Evolutionary conservation across 768 basidiomycete species (phyloP), one percentile per base, ranked within the genome.

Genomic region (Rhodotorula diobovata): DNA sequence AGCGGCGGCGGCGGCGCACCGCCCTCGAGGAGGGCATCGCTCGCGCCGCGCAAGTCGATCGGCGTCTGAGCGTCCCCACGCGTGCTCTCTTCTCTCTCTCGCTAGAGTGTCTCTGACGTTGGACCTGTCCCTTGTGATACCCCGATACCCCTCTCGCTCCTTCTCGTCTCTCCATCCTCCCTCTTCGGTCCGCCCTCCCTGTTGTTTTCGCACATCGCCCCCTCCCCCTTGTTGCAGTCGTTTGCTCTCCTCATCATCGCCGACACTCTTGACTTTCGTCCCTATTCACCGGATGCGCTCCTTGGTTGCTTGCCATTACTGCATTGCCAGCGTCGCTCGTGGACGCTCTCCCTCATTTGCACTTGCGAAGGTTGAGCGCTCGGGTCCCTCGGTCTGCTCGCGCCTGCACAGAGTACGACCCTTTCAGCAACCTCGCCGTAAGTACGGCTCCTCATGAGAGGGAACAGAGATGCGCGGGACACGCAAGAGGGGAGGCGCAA

Each of bases 31-130:
- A 4, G 58, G 25, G 58, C 58, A 28, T 59, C 58, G 39, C 41
- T 59, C 16, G 58, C 37, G 8, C 58, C 58, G 58, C 58, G 71
- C 53, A 73, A 73, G 55, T 68, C 71, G 8, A 25, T 68, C 45
- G 66, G 63, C 25, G 67, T 64, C 3, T 73, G 51, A 68, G n/a
- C 18, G 25, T 1, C 16, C 46, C 21, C 54, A 4, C 54, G 30
- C 54, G 16, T 14, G 28, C 14, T n/a, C 20, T 30, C 23, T 23
- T 58, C 54, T n/a, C 32, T 35, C 32, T 23, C 21, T 23, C 21
- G 8, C 1, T 34, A 55, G 20, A 34, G 18, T 28, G 34, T 28
- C 54, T 55, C 23, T 18, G 35, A 20, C 30, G 53, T 32, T 25
- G 10, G 25, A 10, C 25, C 25, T 23, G 46, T 48, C 21, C 16